phyloP scores from a whole-genome alignment of 2,329 filamentous ascomycete species.

The Ramularia endophylla region DNA sequence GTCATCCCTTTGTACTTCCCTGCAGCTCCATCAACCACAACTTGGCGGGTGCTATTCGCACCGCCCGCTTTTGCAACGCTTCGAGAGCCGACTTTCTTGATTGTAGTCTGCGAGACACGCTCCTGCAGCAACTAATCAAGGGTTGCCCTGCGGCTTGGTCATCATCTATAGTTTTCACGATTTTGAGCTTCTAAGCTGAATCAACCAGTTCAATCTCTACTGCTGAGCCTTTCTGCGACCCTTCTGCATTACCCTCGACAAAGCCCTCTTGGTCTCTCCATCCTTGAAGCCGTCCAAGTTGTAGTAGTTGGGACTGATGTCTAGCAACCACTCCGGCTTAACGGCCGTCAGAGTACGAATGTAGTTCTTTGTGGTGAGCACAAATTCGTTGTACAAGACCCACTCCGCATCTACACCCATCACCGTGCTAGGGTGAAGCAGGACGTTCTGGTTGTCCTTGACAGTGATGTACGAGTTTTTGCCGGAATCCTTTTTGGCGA shows the following conservation, averaged over 20 bases:
- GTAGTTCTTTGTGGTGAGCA: constrained; percentile 96
- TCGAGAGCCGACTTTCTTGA: too few species aligned
- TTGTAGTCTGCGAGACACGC: too few species aligned
- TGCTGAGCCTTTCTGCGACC: not conserved
- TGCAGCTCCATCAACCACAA: too few species aligned
- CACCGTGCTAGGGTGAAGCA: constrained; percentile 90
- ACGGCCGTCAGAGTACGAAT: constrained; percentile 90
- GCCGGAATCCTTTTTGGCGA: constrained; percentile 83
- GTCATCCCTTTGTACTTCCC: too few species aligned
- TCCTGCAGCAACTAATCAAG: too few species aligned
- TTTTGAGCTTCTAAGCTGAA: too few species aligned
- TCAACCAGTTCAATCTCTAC: not conserved
- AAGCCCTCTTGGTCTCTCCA: constrained; percentile 41
- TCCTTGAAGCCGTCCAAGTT: constrained; percentile 81
- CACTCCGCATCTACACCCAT: constrained; percentile 85
- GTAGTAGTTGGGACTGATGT: constrained; percentile 92
- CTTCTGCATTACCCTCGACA: not conserved
- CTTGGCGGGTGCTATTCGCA: too few species aligned
- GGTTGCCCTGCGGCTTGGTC: too few species aligned
- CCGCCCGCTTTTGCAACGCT: too few species aligned
- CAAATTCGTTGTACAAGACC: constrained; percentile 98
- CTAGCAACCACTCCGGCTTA: constrained; percentile 89
- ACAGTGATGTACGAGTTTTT: constrained; percentile 92
- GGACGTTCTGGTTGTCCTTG: constrained; percentile 91
- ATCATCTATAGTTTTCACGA: too few species aligned